Evolutionary conservation across 2,329 filamentous ascomycete species (phyloP).

Genomic region (Exophiala mesophila): DNA sequence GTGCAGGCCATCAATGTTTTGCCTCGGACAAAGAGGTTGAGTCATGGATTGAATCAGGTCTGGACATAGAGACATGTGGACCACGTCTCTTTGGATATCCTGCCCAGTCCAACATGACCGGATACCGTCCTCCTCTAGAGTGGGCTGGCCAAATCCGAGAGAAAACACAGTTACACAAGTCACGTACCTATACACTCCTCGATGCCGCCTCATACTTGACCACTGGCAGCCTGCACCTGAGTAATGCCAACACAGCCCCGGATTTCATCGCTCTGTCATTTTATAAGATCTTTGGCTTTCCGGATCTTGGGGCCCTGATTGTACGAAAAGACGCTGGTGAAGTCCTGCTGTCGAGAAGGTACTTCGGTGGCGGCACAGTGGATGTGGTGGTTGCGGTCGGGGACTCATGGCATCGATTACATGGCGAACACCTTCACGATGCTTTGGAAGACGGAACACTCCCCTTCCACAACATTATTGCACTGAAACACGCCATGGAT

Average conservation of each 20-base stretch:
- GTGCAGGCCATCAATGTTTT: constrained; percentile 58
- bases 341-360: constrained; percentile 59
- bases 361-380: constrained; percentile 66
- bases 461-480: constrained; percentile 83
- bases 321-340: constrained; percentile 54
- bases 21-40: constrained; percentile 58
- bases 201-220: constrained; percentile 64
- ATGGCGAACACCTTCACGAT: constrained; percentile 60
- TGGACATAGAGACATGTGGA: constrained; percentile 21
- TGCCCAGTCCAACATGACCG: constrained; percentile 67
- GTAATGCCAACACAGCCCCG: constrained; percentile 50
- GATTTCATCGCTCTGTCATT: constrained; percentile 59
- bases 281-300: constrained; percentile 65
- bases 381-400: constrained; percentile 74
- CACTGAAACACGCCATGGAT: constrained; percentile 67
- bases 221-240: constrained; percentile 54
- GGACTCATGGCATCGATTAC: constrained; percentile 76
- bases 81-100: constrained; percentile 58
- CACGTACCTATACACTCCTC: constrained; percentile 44
- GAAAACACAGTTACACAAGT: background rate
- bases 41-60: constrained; percentile 50
- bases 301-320: constrained; percentile 58
- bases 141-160: constrained; percentile 45
- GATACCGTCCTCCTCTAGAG: constrained; percentile 54
- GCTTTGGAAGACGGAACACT: constrained; percentile 67